phyloP scores from a whole-genome alignment of 768 basidiomycete species.

The Pulveroboletus ravenelii region DNA sequence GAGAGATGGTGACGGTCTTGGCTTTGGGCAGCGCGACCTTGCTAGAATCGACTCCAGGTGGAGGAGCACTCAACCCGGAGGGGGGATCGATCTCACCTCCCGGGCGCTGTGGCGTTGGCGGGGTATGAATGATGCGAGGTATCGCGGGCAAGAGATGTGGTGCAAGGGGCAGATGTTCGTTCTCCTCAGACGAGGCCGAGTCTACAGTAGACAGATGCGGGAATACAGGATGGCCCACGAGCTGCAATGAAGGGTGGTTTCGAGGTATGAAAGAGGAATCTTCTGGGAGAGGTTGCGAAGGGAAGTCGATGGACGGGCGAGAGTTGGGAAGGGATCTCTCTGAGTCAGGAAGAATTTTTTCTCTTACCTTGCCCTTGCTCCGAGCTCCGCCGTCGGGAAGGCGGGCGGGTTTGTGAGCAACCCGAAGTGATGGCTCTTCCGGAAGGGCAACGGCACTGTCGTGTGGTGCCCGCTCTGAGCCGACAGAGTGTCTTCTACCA shows the following conservation, averaged over 20 bases:
- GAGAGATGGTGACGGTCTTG: constrained; percentile 15
- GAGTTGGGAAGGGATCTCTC: constrained; percentile 7
- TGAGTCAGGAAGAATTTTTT: not conserved
- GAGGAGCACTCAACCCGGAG: not conserved
- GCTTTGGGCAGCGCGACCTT: constrained; percentile 7
- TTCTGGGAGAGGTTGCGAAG: constrained; percentile 22
- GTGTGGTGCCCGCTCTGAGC: constrained; percentile 30
- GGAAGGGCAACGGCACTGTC: constrained; percentile 32
- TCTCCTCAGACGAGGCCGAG: constrained; percentile 24
- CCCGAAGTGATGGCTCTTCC: constrained; percentile 19
- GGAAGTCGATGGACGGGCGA: constrained; percentile 11
- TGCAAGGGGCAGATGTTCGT: constrained; percentile 25
- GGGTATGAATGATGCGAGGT: constrained; percentile 35
- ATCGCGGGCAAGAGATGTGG: constrained; percentile 23
- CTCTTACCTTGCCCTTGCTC: constrained; percentile 28
- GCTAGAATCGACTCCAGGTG: constrained; percentile 10
- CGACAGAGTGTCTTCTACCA: constrained; percentile 25
- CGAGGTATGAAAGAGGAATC: constrained; percentile 15
- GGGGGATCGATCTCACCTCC: constrained; percentile 13
- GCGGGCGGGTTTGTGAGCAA: constrained; percentile 8
- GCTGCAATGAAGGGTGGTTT: constrained; percentile 9
- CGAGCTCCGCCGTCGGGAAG: constrained; percentile 11
- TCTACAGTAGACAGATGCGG: constrained; percentile 24
- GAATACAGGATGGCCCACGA: constrained; percentile 2
- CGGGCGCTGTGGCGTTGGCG: constrained; percentile 32